Evolutionary conservation across 305 asterid genomes (phyloP), one percentile per base, ranked within the genome.

Genomic region (Fraxinus albicans): DNA sequence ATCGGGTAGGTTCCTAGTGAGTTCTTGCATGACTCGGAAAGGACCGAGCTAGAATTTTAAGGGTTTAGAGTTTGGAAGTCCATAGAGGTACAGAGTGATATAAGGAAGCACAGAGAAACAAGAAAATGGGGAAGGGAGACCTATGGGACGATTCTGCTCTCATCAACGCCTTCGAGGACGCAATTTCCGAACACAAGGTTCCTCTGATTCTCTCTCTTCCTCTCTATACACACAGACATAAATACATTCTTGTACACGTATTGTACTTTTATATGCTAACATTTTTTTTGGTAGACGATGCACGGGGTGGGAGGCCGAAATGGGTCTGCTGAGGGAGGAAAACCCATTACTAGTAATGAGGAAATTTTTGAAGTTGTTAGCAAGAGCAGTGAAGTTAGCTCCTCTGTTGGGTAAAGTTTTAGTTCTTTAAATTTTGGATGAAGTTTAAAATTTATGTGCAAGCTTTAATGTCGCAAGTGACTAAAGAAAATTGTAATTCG

Each of bases 101-200:
- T 3, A 3, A 12, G n/a, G 73, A 65, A 65, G 19, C 8, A 31
- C 19, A 29, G 0, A 5, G 21, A 74, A 82, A 21, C 74, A 76
- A 6, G 44, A 79, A 35, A 81, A 92, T 91, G 94, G 96, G 88
- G 83, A 90, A 86, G 86, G 90, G 89, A 79, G 91, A 89, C 10
- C 84, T 95, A 0, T 93, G 97, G 98, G 97, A 92, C 84, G 98
- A 93, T 86, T 90, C 96, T 33, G 93, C 89, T 31, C 94, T 93
- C 53, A 73, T 92, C 86, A 84, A 87, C 44, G 98, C 98, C 76
- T 90, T 91, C 87, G 90, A 92, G 79, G 65, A 77, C 70, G 91
- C 95, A 81, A 21, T 93, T 65, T 85, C 90, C 82, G 90, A 89
- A 40, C 90, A 87, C 90, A 91, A 90, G 96, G 98, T 87, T 77